These are phyloP conservation scores for Silene conica DNA, from an alignment of 148 eudicot species.

Conservation along the genomic window DNA sequence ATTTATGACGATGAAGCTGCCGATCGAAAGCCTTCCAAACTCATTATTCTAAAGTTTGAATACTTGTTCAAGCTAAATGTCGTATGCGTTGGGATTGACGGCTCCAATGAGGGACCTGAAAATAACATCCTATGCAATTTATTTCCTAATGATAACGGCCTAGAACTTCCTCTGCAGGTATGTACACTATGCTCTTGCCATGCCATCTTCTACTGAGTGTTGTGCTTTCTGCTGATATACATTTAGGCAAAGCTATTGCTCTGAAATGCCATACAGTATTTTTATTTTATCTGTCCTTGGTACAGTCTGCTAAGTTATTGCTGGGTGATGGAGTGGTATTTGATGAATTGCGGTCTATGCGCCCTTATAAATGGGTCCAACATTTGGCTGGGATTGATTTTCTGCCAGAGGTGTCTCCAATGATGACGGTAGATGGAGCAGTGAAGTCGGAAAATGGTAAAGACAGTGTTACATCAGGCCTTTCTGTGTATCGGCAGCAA, in stretches of 20 bases:
- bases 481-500: constrained; percentile 76
- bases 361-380: constrained; percentile 96
- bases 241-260: not conserved
- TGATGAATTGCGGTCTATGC: constrained; percentile 58
- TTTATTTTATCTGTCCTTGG: not conserved
- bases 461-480: constrained; percentile 57
- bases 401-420: constrained; percentile 84
- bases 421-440: constrained; percentile 40
- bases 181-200: not conserved
- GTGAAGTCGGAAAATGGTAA: constrained; percentile 42
- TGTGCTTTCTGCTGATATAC: constrained; percentile 10
- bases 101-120: constrained; percentile 59
- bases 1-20: constrained; percentile 55
- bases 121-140: constrained; percentile 76
- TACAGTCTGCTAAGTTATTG: constrained; percentile 78
- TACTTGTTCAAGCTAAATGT: constrained; percentile 75
- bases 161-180: constrained; percentile 93
- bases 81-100: constrained; percentile 89
- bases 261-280: not conserved
- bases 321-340: constrained; percentile 51
- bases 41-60: constrained; percentile 78
- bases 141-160: constrained; percentile 86
- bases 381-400: constrained; percentile 93
- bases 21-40: constrained; percentile 53
- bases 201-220: constrained; percentile 1